phyloP scores from a whole-genome alignment of 2,329 filamentous ascomycete genomes.

The Teratosphaeria nubilosa region DNA sequence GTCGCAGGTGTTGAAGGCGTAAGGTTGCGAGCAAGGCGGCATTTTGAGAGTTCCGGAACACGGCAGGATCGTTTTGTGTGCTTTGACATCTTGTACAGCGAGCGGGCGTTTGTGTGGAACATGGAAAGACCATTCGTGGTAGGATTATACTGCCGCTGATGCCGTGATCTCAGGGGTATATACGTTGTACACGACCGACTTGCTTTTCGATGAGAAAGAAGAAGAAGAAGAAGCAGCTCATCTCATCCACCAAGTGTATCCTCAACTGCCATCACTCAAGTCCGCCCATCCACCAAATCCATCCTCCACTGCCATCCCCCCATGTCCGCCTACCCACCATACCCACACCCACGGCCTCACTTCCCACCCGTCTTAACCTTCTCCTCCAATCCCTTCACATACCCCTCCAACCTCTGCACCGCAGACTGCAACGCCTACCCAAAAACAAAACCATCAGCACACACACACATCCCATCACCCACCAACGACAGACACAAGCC shows the following conservation, averaged over 20 bases:
- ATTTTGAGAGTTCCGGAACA: neutral
- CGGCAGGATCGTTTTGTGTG: neutral
- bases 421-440: conserved; percentile 72
- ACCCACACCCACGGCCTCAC: conserved; percentile 26
- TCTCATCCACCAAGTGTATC: neutral
- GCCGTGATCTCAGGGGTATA: conserved; percentile 10
- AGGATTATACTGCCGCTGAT: neutral
- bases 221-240: neutral
- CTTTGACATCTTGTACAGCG: conserved; percentile 2
- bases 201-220: neutral
- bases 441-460: conserved; percentile 2
- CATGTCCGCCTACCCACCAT: no score
- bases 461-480: neutral
- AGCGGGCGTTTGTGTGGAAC: conserved; percentile 4
- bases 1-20: conserved; percentile 2
- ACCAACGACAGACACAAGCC: neutral
- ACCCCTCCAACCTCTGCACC: conserved; percentile 74
- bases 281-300: neutral
- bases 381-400: conserved; percentile 72
- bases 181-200: conserved; percentile 16
- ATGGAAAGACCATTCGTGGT: conserved; percentile 1
- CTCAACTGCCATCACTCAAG: no score
- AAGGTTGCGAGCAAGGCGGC: neutral
- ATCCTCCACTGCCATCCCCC: no score
- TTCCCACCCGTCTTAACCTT: conserved; percentile 59